Conservation (phyloP, 306 rosid genomes). For the Dryas alaskensis region DNA sequence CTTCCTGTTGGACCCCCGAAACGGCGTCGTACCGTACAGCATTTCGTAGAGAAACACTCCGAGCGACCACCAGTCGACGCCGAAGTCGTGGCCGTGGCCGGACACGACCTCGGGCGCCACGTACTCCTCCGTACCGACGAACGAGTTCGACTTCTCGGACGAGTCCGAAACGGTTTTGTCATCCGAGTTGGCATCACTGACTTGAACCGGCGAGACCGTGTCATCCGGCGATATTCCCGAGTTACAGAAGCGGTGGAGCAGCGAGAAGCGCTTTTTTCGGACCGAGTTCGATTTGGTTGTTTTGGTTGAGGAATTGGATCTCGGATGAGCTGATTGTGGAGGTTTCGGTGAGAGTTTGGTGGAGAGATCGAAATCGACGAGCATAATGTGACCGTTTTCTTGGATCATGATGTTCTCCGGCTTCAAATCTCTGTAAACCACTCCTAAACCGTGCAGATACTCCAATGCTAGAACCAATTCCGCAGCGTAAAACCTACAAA, state of each 20-base stretch:
- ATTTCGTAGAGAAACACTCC: slow-evolving; percentile 75
- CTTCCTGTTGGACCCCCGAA: slow-evolving; percentile 55
- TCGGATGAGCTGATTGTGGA: slow-evolving; percentile 21
- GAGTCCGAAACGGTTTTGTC: slow-evolving; percentile 33
- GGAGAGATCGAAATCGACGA: slow-evolving; percentile 89
- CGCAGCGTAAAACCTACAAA: slow-evolving; percentile 75
- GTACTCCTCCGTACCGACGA: slow-evolving; percentile 96
- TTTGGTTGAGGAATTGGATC: not conserved
- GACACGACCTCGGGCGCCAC: slow-evolving; percentile 81
- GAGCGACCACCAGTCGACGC: slow-evolving; percentile 94
- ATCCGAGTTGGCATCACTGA: not conserved
- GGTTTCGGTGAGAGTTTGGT: slow-evolving; percentile 48
- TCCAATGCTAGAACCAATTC: slow-evolving; percentile 77
- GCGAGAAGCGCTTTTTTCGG: slow-evolving; percentile 31
- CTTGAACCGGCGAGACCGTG: not conserved
- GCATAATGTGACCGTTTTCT: slow-evolving; percentile 86
- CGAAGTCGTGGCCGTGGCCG: slow-evolving; percentile 70
- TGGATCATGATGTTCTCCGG: slow-evolving; percentile 87
- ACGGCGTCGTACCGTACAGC: slow-evolving; percentile 77
- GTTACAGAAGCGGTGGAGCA: slow-evolving; percentile 34
- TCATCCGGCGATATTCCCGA: slow-evolving; percentile 35
- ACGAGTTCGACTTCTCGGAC: slow-evolving; percentile 76
- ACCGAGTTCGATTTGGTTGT: slow-evolving; percentile 27
- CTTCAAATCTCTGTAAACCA: slow-evolving; percentile 87
- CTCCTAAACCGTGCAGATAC: slow-evolving; percentile 68